phyloP scores from a whole-genome alignment of 2,329 filamentous ascomycete species.

The Penicillium sp. region DNA sequence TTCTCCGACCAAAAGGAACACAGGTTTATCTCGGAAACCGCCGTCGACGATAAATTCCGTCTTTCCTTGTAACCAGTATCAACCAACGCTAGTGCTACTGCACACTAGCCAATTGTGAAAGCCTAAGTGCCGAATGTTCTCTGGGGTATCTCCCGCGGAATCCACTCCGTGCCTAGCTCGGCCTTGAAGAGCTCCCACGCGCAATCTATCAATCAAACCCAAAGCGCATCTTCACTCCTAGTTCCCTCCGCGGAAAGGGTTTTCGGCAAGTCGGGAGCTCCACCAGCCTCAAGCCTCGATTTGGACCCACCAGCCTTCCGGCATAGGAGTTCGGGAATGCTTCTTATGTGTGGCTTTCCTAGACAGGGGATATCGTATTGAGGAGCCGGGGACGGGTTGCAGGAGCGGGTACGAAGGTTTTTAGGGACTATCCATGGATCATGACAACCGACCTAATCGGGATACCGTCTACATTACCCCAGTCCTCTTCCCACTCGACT shows the following conservation, averaged over 20 bases:
- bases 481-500: no score
- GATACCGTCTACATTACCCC: no score
- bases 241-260: constrained; percentile 9
- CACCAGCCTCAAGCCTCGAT: background rate
- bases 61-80: background rate
- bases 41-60: background rate
- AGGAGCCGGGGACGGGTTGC: background rate
- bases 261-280: constrained; percentile 9
- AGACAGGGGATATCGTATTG: constrained; percentile 1
- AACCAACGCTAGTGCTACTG: no score
- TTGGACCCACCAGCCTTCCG: constrained; percentile 3
- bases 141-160: background rate
- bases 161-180: background rate
- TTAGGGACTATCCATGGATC: no score
- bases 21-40: background rate
- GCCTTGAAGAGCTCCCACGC: background rate
- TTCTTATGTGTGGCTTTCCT: background rate
- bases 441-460: no score
- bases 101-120: background rate
- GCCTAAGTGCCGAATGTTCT: background rate
- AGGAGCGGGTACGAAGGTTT: background rate
- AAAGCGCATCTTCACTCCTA: background rate
- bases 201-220: background rate
- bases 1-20: background rate
- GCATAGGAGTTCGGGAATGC: constrained; percentile 11